Conservation (phyloP, 306 rosid genomes). For the Lathyrus sativus region DNA sequence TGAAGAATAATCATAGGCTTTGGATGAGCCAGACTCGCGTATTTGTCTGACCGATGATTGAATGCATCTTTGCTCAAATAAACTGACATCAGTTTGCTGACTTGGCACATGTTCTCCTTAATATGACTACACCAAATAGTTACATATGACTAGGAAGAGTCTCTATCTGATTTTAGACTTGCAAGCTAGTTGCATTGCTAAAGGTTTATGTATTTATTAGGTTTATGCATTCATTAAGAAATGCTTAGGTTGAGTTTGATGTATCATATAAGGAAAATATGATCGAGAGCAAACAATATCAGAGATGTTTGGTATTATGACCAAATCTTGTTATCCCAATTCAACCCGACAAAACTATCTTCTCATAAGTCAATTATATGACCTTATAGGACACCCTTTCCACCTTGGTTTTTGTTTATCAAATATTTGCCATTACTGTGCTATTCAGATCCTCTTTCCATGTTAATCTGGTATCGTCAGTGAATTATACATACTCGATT, state of each 20-base stretch:
- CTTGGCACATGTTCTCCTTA: conserved; percentile 11
- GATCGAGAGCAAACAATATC: neutral
- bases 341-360: neutral
- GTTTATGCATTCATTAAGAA: conserved; percentile 20
- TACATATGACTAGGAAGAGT: conserved; percentile 14
- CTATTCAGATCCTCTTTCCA: neutral
- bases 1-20: conserved; percentile 22
- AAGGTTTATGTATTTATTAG: conserved; percentile 15
- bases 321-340: neutral
- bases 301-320: conserved; percentile 7
- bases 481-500: conserved; percentile 51
- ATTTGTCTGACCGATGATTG: conserved; percentile 23
- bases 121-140: conserved; percentile 12
- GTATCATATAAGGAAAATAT: conserved; percentile 13
- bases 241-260: conserved; percentile 23
- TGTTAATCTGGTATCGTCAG: conserved; percentile 30
- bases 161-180: conserved; percentile 22
- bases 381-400: conserved; percentile 22
- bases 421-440: neutral
- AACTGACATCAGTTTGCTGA: conserved; percentile 26
- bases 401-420: neutral
- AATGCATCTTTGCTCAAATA: conserved; percentile 25
- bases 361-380: conserved; percentile 15
- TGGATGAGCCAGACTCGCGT: conserved; percentile 33
- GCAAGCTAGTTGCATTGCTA: conserved; percentile 1